Evolutionary conservation across 1,284 basidiomycete species (phyloP).

Genomic region (Austroboletus niveus): DNA sequence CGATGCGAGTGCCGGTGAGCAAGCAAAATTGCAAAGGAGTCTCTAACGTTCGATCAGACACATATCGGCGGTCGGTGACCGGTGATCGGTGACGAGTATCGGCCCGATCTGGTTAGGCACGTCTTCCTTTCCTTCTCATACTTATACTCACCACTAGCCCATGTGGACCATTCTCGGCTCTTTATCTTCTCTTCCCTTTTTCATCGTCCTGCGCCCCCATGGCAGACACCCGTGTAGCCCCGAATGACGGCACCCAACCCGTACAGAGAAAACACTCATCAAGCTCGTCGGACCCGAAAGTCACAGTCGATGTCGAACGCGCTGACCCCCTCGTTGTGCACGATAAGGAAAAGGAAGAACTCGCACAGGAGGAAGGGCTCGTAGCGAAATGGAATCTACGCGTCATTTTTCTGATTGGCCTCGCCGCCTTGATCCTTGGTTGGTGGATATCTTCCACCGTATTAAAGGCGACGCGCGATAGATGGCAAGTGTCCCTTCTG

Average conservation of each 20-base stretch:
- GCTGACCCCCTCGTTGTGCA: slow-evolving; percentile 21
- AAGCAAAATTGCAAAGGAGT: no score
- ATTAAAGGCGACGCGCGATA: slow-evolving; percentile 63
- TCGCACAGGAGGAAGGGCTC: slow-evolving; percentile 8
- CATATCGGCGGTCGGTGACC: no score
- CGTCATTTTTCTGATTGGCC: slow-evolving; percentile 46
- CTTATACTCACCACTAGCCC: not conserved
- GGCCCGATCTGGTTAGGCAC: not conserved
- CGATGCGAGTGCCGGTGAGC: no score
- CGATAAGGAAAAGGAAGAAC: slow-evolving; percentile 19
- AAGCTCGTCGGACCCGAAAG: slow-evolving; percentile 11
- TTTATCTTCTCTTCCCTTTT: not conserved
- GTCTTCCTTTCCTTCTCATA: not conserved
- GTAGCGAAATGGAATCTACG: slow-evolving; percentile 30
- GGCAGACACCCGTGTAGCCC: slow-evolving; percentile 7
- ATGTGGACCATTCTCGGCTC: slow-evolving; percentile 1
- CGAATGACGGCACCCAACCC: slow-evolving; percentile 1
- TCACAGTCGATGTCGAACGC: slow-evolving; percentile 18
- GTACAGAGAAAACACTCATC: slow-evolving; percentile 22
- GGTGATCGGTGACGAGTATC: no score
- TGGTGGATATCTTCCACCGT: slow-evolving; percentile 82
- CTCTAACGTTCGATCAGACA: no score
- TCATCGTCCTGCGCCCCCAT: slow-evolving; percentile 15
- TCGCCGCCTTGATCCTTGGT: slow-evolving; percentile 62
- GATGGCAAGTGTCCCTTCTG: slow-evolving; percentile 49